These are phyloP conservation scores for Phaeosphaeriaceae sp. DNA, from an alignment of 2,329 filamentous ascomycete species.

Conservation along the genomic window DNA sequence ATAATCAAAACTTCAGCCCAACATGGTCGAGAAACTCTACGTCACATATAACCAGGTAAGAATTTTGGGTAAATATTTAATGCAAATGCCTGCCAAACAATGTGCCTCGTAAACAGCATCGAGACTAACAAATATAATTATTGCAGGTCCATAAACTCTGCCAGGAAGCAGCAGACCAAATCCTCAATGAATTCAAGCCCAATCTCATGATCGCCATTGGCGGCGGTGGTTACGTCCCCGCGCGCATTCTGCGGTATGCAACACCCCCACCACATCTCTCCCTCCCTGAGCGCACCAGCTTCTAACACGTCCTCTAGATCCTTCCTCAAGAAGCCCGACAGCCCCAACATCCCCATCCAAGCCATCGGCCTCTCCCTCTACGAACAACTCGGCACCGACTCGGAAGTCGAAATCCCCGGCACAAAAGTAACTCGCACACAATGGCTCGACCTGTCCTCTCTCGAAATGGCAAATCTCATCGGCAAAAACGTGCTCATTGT, in stretches of 20 bases:
- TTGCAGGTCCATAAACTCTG: conserved; percentile 94
- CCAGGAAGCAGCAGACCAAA: conserved; percentile 79
- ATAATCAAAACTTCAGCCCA: conserved; percentile 15
- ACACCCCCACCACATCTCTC: conserved; percentile 8
- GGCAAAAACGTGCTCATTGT: conserved; percentile 93
- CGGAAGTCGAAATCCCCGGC: conserved; percentile 76
- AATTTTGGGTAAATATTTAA: conserved; percentile 11
- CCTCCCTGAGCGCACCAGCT: background rate
- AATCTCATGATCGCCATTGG: conserved; percentile 99
- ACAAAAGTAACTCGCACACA: conserved; percentile 97
- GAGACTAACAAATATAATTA: conserved; percentile 11
- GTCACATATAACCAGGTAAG: conserved; percentile 53
- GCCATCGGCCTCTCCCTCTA: conserved; percentile 98
- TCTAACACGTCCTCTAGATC: conserved; percentile 57
- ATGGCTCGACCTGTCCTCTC: conserved; percentile 89
- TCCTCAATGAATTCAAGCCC: conserved; percentile 85
- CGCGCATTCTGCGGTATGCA: conserved; percentile 81
- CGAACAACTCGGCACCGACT: conserved; percentile 76
- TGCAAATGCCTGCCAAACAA: background rate
- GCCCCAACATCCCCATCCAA: conserved; percentile 97
- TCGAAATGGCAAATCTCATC: conserved; percentile 87
- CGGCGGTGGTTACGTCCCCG: conserved; percentile 95
- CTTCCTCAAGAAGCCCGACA: conserved; percentile 88
- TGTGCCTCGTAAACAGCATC: background rate
- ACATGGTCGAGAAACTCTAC: conserved; percentile 52